phyloP scores from a whole-genome alignment of 2,329 filamentous ascomycete species.

The Seiridium unicorne region DNA sequence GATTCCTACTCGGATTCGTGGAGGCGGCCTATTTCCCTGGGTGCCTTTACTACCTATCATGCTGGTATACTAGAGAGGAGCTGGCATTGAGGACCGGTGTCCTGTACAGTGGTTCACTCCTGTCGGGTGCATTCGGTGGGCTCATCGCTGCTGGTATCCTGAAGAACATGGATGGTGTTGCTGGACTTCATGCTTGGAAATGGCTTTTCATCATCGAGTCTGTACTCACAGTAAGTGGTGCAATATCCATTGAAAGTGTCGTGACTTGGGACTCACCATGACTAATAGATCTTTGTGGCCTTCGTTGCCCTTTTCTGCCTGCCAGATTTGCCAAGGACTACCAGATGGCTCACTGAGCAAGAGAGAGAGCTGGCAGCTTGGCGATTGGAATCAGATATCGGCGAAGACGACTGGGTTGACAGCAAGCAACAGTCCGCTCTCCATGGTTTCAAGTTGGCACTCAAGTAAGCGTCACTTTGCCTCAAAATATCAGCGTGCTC shows the following conservation, averaged over 20 bases:
- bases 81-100: slow-evolving; percentile 48
- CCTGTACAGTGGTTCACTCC: slow-evolving; percentile 54
- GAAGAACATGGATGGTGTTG: slow-evolving; percentile 46
- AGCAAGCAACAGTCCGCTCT: background rate
- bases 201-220: slow-evolving; percentile 31
- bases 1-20: slow-evolving; percentile 38
- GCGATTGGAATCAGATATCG: background rate
- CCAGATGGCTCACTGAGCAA: background rate
- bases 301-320: slow-evolving; percentile 1
- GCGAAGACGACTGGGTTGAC: slow-evolving; percentile 5
- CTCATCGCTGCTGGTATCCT: slow-evolving; percentile 51
- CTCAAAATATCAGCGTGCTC: too few relatives aligned
- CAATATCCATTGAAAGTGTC: background rate
- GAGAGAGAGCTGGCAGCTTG: background rate
- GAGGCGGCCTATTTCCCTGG: slow-evolving; percentile 46
- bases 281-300: background rate
- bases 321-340: slow-evolving; percentile 1
- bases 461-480: background rate
- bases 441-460: slow-evolving; percentile 3
- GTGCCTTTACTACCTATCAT: slow-evolving; percentile 49
- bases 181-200: slow-evolving; percentile 48
- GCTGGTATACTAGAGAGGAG: slow-evolving; percentile 57
- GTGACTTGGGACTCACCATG: background rate
- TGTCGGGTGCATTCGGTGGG: slow-evolving; percentile 59
- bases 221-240: background rate